Conservation (phyloP, 2,329 filamentous ascomycete species). For the Hypomyces rosellus region DNA sequence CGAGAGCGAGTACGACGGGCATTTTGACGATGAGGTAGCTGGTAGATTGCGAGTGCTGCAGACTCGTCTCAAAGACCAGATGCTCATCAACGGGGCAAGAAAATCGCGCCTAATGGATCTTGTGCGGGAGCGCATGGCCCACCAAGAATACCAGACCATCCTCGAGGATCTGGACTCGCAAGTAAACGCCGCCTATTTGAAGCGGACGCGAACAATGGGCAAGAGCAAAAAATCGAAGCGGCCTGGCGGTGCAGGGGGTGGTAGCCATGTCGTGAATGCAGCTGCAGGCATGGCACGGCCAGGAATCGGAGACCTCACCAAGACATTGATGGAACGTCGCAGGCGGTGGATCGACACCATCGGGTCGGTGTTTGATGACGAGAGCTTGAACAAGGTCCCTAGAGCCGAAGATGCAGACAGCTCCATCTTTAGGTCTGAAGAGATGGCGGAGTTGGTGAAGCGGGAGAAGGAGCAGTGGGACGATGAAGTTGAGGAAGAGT, state of each 20-base stretch:
- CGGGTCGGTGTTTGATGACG: conserved; percentile 82
- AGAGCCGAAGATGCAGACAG: conserved; percentile 55
- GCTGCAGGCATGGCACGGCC: conserved; percentile 61
- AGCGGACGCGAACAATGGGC: conserved; percentile 88
- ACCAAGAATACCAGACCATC: conserved; percentile 95
- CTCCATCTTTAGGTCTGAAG: conserved; percentile 65
- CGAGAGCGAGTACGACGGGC: conserved; percentile 74
- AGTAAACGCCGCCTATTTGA: conserved; percentile 90
- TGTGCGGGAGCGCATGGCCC: conserved; percentile 85
- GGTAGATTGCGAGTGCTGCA: conserved; percentile 84
- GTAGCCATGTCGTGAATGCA: conserved; percentile 56
- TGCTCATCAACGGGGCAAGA: conserved; percentile 81
- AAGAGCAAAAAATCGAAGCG: conserved; percentile 89
- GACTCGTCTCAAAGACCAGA: conserved; percentile 71
- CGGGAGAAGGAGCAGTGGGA: conserved; percentile 76
- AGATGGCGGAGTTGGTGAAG: conserved; percentile 69
- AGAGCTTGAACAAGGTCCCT: conserved; percentile 68
- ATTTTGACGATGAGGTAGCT: conserved; percentile 90
- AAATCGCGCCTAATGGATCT: conserved; percentile 83
- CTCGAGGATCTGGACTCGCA: conserved; percentile 93
- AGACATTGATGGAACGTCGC: conserved; percentile 86
- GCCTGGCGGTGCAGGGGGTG: conserved; percentile 67
- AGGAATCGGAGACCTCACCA: conserved; percentile 83
- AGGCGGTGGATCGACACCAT: conserved; percentile 87
- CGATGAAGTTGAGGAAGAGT: conserved; percentile 67